A percentile compares a stretch with the other conserved stretches of the same genome.
Conservation (phyloP, 2,329 filamentous ascomycete genomes). For the Niveomyces coronatus region DNA sequence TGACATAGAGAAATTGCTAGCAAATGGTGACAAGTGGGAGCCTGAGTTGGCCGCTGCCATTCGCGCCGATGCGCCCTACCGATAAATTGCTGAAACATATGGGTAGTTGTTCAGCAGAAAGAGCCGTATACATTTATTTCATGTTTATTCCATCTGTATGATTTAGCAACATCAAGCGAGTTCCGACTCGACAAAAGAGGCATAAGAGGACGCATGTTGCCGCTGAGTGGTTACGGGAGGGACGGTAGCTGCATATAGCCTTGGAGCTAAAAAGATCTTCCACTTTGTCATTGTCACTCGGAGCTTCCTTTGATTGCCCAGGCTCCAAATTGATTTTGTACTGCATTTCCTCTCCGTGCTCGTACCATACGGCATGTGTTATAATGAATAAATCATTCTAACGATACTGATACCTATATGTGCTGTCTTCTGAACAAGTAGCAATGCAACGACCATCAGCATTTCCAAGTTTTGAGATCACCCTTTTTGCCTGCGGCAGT, state of each 20-base stretch:
- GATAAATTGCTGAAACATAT: constrained; percentile 37
- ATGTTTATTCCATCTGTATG: constrained; percentile 7
- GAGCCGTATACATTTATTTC: no score
- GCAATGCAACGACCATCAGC: background rate
- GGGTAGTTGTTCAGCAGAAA: background rate
- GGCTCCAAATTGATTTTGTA: background rate
- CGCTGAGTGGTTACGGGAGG: constrained; percentile 9
- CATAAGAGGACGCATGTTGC: constrained; percentile 1
- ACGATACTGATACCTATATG: no score
- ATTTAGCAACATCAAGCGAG: constrained; percentile 5
- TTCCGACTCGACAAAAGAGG: constrained; percentile 4
- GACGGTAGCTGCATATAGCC: constrained; percentile 19
- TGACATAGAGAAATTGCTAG: constrained; percentile 62
- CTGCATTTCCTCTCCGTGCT: background rate
- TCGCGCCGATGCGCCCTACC: constrained; percentile 86
- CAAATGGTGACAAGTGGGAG: constrained; percentile 96
- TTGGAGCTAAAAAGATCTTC: constrained; percentile 17
- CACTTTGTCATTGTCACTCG: constrained; percentile 11
- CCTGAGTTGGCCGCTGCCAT: constrained; percentile 88
- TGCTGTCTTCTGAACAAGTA: background rate
- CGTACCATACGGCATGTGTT: no score
- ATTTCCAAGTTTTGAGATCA: constrained; percentile 13
- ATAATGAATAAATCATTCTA: no score
- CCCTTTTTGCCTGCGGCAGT: constrained; percentile 16
- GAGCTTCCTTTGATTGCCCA: constrained; percentile 13